Evolutionary conservation across 2,329 filamentous ascomycete species (phyloP).

Genomic region (Botrytis galanthina): DNA sequence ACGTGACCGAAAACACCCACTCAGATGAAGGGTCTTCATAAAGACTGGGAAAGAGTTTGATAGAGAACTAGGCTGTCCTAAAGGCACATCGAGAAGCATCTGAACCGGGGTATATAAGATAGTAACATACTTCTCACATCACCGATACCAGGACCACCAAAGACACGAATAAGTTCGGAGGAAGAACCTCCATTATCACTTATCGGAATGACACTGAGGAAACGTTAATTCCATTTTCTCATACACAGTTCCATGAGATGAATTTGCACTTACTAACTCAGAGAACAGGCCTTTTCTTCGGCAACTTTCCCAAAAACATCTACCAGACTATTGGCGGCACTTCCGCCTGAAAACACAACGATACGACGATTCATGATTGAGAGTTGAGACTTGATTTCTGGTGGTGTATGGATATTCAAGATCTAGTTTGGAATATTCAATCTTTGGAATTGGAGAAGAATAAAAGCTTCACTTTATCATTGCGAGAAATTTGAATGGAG

Average conservation of each 20-base stretch:
- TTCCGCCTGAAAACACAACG: constrained; percentile 87
- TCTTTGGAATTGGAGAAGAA: neutral
- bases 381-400: neutral
- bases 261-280: constrained; percentile 38
- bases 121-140: constrained; percentile 67
- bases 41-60: neutral
- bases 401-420: neutral
- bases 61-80: neutral
- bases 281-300: constrained; percentile 36
- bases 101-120: neutral
- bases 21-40: neutral
- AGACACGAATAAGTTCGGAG: constrained; percentile 88
- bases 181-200: constrained; percentile 95
- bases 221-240: constrained; percentile 36
- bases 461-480: neutral
- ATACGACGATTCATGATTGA: constrained; percentile 41
- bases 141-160: constrained; percentile 85
- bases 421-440: neutral
- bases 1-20: neutral
- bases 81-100: neutral
- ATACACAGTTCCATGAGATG: neutral
- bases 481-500: neutral
- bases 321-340: constrained; percentile 90
- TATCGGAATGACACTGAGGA: constrained; percentile 81
- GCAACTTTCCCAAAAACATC: constrained; percentile 73